A percentile compares a stretch with the other conserved stretches of the same genome.
phyloP scores from a whole-genome alignment of 768 basidiomycete species.

The Agaricus sinodeliciosus region DNA sequence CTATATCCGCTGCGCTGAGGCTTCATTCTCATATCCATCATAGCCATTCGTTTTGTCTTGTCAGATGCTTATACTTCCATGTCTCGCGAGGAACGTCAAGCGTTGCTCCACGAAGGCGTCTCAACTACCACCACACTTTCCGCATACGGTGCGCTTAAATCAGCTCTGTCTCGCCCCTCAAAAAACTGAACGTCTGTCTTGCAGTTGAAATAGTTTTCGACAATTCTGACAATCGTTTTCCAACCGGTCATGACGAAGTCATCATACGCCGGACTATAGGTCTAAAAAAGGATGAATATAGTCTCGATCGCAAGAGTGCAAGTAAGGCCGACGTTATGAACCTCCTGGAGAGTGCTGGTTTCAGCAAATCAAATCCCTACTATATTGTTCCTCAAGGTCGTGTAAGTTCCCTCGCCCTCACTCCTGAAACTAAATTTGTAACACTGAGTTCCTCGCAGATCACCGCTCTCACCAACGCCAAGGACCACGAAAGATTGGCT shows the following conservation, averaged over 20 bases:
- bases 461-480: conserved; percentile 93
- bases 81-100: conserved; percentile 86
- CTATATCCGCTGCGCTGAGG: neutral
- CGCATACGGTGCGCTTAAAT: conserved; percentile 63
- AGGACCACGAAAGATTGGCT: conserved; percentile 88
- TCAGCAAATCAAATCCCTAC: conserved; percentile 97
- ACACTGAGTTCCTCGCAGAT: conserved; percentile 48
- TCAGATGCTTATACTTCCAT: conserved; percentile 97
- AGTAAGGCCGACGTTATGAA: conserved; percentile 98
- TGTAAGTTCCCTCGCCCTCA: conserved; percentile 50
- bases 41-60: conserved; percentile 94
- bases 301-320: conserved; percentile 90
- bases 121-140: conserved; percentile 84
- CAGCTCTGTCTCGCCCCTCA: neutral
- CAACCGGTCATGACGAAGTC: conserved; percentile 83
- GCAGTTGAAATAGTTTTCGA: conserved; percentile 92
- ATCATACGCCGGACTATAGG: conserved; percentile 92
- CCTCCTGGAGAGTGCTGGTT: conserved; percentile 92
- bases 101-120: conserved; percentile 91
- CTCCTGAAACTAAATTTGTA: neutral
- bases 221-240: conserved; percentile 90
- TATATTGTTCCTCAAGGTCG: conserved; percentile 99
- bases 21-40: neutral
- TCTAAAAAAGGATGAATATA: conserved; percentile 98
- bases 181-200: neutral